Base-by-base conservation (phyloP, 2,329 filamentous ascomycete species). In the Leptosphaerulina australis region DNA sequence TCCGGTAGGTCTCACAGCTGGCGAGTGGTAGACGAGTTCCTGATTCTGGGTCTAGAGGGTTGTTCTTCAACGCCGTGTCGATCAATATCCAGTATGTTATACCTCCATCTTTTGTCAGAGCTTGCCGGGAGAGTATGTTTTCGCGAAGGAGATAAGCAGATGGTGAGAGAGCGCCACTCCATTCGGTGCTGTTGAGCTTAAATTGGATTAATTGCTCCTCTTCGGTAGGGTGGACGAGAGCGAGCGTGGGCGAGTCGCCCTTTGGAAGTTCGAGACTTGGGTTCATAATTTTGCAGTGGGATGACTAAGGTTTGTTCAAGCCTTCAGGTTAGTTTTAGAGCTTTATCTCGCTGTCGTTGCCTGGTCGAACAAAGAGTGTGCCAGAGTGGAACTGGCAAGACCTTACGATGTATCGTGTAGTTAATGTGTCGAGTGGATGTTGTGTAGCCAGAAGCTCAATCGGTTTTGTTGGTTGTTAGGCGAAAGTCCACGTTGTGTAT, bases 51-150 rank as follows among this genome's bases (percentile, higher is more conserved):
- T 66, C 69, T 29, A 59, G 70, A 58, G 67, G 60, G n/a, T 72
- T 68, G 9, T 59, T 49, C 38, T 62, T 53, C 5, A 67, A 60
- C 3, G 68, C 59, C 14, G 71, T 71, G 58, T 84, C 79, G 12
- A 85, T 78, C 15, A 87, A 71, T 41, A 85, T 77, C 84, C 84
- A 87, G 50, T 77, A 77, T 2, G 80, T 84, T 45, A 86, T 75
- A 2, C 78, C 79, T 22, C 80, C 82, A 48, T 84, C 75, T 48
- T 72, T 76, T 21, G 80, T 83, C 47, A 85, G 69, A 2, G 74
- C 71, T 58, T 83, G 80, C 29, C 74, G 66, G 29, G 75, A 67
- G 5, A 87, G 76, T 36, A 77, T 67, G 15, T 77, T 69, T 66
- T 87, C 84, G 39, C 84, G 81, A 11, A 77, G 76, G 18, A 86